A percentile compares a stretch with the other conserved stretches of the same genome.
phyloP scores from a whole-genome alignment of 352 stramenopile genomes.

The Pythium myriotylum region DNA sequence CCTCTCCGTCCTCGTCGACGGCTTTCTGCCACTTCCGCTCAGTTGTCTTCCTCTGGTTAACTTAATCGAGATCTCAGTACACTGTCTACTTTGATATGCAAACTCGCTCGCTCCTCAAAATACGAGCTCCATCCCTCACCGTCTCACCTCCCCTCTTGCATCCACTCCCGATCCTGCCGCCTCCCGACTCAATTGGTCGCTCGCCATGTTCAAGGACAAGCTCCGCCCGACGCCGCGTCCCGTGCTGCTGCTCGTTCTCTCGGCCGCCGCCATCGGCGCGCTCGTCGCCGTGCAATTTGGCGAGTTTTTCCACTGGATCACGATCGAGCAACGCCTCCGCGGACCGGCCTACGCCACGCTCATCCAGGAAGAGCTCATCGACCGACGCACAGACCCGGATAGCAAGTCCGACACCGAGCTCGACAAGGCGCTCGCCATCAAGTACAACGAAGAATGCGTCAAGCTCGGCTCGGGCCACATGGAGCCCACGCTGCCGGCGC shows the following conservation, averaged over 20 bases:
- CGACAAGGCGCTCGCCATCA: slow-evolving; percentile 1
- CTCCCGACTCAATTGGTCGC: too few relatives aligned
- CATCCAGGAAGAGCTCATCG: background rate
- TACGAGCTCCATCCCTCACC: too few relatives aligned
- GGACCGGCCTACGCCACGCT: background rate
- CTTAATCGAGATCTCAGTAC: too few relatives aligned
- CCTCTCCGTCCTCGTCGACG: too few relatives aligned
- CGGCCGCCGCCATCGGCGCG: background rate
- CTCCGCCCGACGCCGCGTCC: background rate
- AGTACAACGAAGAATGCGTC: slow-evolving; percentile 28
- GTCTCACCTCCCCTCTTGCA: too few relatives aligned
- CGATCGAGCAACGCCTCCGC: background rate
- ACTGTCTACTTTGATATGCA: too few relatives aligned
- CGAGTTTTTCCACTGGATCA: slow-evolving; percentile 8
- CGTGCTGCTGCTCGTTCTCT: background rate
- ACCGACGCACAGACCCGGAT: slow-evolving; percentile 5
- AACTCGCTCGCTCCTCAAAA: too few relatives aligned
- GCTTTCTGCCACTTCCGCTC: too few relatives aligned
- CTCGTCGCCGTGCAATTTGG: slow-evolving; percentile 13
- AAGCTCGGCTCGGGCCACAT: slow-evolving; percentile 19
- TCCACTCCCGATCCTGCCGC: too few relatives aligned
- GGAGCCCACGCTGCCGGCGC: slow-evolving; percentile 17
- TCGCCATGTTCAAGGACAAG: too few relatives aligned
- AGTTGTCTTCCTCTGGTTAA: too few relatives aligned
- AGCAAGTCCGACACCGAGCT: slow-evolving; percentile 13